Evolutionary conservation across 2,329 filamentous ascomycete genomes (phyloP).

Genomic region (Fusarium drepaniforme): DNA sequence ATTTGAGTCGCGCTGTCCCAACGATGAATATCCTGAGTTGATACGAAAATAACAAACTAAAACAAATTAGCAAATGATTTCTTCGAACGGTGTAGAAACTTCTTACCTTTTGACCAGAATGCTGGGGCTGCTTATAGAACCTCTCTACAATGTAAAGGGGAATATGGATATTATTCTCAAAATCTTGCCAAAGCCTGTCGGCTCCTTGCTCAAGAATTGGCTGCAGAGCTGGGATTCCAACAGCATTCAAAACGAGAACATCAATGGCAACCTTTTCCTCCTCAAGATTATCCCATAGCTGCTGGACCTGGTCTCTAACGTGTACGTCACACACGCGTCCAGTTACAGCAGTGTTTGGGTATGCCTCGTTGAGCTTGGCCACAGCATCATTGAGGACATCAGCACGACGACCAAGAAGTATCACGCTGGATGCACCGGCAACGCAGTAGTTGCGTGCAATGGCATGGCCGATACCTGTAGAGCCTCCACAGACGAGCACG

Average conservation of each 20-base stretch:
- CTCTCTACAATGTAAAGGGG: constrained; percentile 29
- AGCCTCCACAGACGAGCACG: constrained; percentile 76
- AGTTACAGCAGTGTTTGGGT: constrained; percentile 15
- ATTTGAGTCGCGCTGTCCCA: constrained; percentile 33
- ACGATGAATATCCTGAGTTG: constrained; percentile 43
- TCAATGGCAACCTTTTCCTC: constrained; percentile 3
- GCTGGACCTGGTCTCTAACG: neutral
- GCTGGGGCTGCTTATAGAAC: constrained; percentile 34
- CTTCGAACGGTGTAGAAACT: accelerated
- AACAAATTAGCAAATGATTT: accelerated
- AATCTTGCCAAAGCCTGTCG: constrained; percentile 40
- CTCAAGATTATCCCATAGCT: constrained; percentile 24
- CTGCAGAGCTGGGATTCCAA: constrained; percentile 14
- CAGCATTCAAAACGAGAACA: constrained; percentile 30
- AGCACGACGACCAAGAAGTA: constrained; percentile 49
- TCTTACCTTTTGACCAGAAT: constrained; percentile 21
- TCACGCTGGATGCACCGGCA: constrained; percentile 53
- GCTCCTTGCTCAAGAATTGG: constrained; percentile 32
- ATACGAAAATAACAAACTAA: constrained; percentile 31
- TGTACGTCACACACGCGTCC: constrained; percentile 17
- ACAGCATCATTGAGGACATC: constrained; percentile 18
- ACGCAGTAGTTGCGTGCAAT: constrained; percentile 68
- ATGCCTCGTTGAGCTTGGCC: constrained; percentile 7
- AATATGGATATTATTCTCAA: constrained; percentile 34
- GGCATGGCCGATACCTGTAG: constrained; percentile 73